phyloP scores from a whole-genome alignment of 371 early-diverging fungal species.

The Cladochytrium tenue region DNA sequence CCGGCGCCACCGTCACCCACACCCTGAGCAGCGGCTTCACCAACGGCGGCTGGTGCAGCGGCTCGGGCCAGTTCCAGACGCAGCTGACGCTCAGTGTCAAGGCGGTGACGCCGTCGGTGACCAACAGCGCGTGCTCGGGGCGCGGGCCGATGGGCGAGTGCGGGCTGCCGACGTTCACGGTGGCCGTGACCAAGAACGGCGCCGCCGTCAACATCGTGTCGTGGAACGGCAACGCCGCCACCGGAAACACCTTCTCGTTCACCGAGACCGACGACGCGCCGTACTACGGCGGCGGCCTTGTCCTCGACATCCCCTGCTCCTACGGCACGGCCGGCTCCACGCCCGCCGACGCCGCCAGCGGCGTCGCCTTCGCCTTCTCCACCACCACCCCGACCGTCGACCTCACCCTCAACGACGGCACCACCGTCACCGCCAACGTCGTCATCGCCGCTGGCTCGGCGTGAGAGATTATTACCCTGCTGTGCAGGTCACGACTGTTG shows the following conservation, averaged over 20 bases:
- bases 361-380: background rate
- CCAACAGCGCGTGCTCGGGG: background rate
- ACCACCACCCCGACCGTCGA: background rate
- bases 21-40: background rate
- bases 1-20: background rate
- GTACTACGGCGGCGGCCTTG: conserved; percentile 2
- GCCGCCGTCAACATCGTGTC: background rate
- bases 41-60: conserved; percentile 1
- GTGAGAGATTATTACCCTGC: too few relatives aligned
- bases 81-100: background rate
- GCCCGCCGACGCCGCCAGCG: background rate
- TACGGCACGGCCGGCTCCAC: background rate
- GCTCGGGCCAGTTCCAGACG: background rate
- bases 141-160: conserved; percentile 2
- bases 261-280: background rate
- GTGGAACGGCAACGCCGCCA: background rate
- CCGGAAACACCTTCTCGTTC: background rate
- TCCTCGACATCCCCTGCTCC: conserved; percentile 1
- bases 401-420: background rate
- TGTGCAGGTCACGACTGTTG: too few relatives aligned
- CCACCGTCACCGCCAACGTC: background rate
- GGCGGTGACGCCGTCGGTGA: background rate
- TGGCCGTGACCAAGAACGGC: conserved; percentile 2
- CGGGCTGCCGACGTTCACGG: conserved; percentile 1
- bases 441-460: too few relatives aligned